Percentiles rank a stretch among this genome's conserved stretches.
These are phyloP conservation scores for Cicer judaicum DNA, from an alignment of 306 rosid genomes.

Conservation along the genomic window DNA sequence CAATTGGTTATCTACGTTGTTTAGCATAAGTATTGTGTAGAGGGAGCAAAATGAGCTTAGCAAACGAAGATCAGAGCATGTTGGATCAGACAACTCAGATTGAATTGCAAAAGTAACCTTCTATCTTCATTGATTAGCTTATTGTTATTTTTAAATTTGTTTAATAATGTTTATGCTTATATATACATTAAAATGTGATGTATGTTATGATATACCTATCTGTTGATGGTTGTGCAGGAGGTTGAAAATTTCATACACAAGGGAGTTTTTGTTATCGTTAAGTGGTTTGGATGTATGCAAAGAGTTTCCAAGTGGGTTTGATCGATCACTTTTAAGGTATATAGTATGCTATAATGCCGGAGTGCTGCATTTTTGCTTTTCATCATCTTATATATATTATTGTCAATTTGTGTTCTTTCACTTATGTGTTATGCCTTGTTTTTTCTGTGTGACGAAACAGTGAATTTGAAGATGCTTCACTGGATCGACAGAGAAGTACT, in stretches of 20 bases:
- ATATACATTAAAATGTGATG: constrained; percentile 12
- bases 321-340: constrained; percentile 82
- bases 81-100: constrained; percentile 55
- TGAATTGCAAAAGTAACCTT: constrained; percentile 65
- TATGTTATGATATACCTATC: constrained; percentile 35
- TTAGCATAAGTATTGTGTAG: constrained; percentile 39
- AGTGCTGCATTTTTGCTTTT: constrained; percentile 16
- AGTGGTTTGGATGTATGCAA: constrained; percentile 79
- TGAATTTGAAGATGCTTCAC: constrained; percentile 76
- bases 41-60: constrained; percentile 73
- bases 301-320: constrained; percentile 78
- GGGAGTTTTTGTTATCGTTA: constrained; percentile 80
- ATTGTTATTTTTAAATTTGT: not conserved
- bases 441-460: constrained; percentile 49
- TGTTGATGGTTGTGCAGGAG: constrained; percentile 63
- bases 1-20: constrained; percentile 39
- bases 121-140: constrained; percentile 16
- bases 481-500: constrained; percentile 70
- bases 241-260: constrained; percentile 59
- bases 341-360: constrained; percentile 27
- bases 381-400: not conserved
- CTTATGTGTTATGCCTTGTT: constrained; percentile 22
- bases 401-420: not conserved
- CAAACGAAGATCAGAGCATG: constrained; percentile 54
- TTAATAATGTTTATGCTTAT: not conserved